Base-by-base conservation (phyloP, 2,329 filamentous ascomycete genomes). In the Fusarium sp. region DNA sequence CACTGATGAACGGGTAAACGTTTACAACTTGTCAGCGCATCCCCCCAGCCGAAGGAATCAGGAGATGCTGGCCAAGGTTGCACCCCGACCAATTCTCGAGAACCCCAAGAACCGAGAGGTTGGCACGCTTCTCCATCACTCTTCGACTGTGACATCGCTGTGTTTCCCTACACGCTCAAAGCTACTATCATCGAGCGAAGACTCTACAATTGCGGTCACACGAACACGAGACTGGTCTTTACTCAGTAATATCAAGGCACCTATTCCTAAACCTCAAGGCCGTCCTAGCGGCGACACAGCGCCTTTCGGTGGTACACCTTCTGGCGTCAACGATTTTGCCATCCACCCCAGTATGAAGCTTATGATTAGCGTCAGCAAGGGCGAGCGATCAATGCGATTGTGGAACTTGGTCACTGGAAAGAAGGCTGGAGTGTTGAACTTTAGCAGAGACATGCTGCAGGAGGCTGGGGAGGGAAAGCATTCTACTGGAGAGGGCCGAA, bases 351-450 rank as follows among this genome's bases (percentile, higher is more conserved):
- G 93, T 81, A 94, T 97, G 89, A 98, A 98, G 84, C 86, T 99
- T 56, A 97, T 98, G 93, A 90, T 99, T 68, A 97, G 91, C 76
- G 95, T 98, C 14, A 92, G 94, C 75, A 94, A 92, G 77, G 95
- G 95, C 73, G 96, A 99, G 84, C 91, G 91, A 73, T 94, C 92
- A 78, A 97, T 99, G 93, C 87, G 96, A 72, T 82, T 98, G 73
- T 99, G 96, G 96, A 98, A 99, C 79, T 82, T 99, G 72, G 95
- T 98, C 73, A 98, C 95, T 6, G 96, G 95, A 22, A 97, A 95
- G 85, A 98, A 97, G 84, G 95, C 95, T 2, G 94, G 95, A 35
- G 95, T 97, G 58, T 84, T 99, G 75, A 96, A 93, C 80, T 98
- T 98, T 81, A 89, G 89, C 73, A 87, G 89, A 64, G 89, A 91